Conservation (phyloP, 371 early-diverging fungal species). For the Scutellospora calospora region DNA sequence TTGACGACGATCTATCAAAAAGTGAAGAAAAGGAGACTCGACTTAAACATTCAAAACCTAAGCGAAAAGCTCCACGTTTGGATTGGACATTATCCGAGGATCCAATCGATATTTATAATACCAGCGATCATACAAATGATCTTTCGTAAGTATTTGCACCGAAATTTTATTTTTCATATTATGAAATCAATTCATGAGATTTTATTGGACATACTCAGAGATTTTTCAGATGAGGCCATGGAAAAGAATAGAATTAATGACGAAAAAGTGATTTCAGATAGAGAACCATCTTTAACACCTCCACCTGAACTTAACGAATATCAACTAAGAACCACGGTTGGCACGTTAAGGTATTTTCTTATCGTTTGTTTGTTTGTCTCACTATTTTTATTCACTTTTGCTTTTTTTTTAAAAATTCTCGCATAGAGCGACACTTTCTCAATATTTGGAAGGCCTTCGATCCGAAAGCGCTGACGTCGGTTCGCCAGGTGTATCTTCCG, state of each 20-base stretch:
- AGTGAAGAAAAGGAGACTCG: background rate
- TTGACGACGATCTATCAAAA: background rate
- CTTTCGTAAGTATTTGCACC: constrained; percentile 8
- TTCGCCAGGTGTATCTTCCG: background rate
- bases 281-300: constrained; percentile 19
- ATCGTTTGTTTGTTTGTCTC: background rate
- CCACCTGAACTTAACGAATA: constrained; percentile 8
- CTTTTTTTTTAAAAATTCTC: background rate
- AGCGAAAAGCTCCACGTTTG: background rate
- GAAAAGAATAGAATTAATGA: background rate
- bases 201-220: background rate
- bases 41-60: background rate
- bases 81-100: constrained; percentile 24
- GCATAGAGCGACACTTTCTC: constrained; percentile 4
- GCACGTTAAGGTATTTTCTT: background rate
- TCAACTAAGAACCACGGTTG: constrained; percentile 15
- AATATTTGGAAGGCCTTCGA: constrained; percentile 17
- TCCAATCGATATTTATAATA: background rate
- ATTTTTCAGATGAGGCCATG: background rate
- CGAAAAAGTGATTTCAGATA: background rate
- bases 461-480: background rate
- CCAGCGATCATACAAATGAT: background rate
- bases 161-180: background rate
- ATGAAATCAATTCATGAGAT: background rate
- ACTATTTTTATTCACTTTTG: background rate